Base-by-base conservation (phyloP, 2,329 filamentous ascomycete species). In the Pezicula radicicola region DNA sequence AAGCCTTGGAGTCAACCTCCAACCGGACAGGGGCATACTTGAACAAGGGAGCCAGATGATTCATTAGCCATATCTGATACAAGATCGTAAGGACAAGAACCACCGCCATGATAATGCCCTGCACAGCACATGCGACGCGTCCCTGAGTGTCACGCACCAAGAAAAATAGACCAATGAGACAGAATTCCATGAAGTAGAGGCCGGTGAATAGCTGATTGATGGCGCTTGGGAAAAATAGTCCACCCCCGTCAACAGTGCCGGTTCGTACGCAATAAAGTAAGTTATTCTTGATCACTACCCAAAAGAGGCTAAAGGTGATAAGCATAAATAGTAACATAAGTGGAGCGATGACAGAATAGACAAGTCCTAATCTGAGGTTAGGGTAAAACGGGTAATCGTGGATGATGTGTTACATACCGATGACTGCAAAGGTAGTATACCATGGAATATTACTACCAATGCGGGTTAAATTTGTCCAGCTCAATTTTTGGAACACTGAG, bases 261-360 rank as follows among this genome's bases (percentile, higher is more conserved):
- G 94, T 93, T 51, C 91, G 88, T 21, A 85, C 94, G 55, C 97
- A 91, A 64, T 96, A 97, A 18, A 97, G 80, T 72, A 95, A 93
- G 60, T 91, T 91, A 71, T 97, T 97, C n/a, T 91, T 83, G 67
- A 96, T 91, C 1, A 93, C 91, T 41, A 95, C 77, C 91, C 91
- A 97, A 60, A 97, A 85, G 0, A 97, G 75, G 46, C 81, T 79
- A 68, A 96, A 97, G 0, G 92, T 96, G 39, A 96, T 82, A 63
- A 96, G 83, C 61, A 92, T 91, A 73, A 97, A 97, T 27, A 97
- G 73, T 46, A 92, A 81, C 64, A 97, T 96, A 16, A 97, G 74
- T 0, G 92, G 92, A 1, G 92, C 85, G 40, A 96, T 85, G 53
- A 96, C 81, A 36, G 84, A 89, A 70, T 96, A 97, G 37, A 96